phyloP scores from a whole-genome alignment of 2,329 filamentous ascomycete genomes.

The Ceratocystis papillata region DNA sequence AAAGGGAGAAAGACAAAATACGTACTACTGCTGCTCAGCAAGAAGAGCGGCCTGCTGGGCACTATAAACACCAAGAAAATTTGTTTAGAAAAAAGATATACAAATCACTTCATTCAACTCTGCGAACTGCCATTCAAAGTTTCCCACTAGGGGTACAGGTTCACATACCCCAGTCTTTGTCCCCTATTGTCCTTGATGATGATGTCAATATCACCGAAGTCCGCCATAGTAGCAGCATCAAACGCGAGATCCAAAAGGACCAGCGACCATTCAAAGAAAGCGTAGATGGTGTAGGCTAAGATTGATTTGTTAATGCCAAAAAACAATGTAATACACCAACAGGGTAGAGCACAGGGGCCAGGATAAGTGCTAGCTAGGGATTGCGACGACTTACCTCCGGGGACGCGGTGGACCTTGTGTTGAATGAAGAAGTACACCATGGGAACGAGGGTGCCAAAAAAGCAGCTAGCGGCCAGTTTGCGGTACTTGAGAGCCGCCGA shows the following conservation, averaged over 20 bases:
- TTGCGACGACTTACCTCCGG: conserved; percentile 61
- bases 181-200: conserved; percentile 82
- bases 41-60: conserved; percentile 22
- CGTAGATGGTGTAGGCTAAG: conserved; percentile 87
- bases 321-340: not conserved
- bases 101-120: conserved; percentile 9
- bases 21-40: conserved; percentile 26
- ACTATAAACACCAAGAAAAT: conserved; percentile 15
- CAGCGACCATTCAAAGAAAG: conserved; percentile 95
- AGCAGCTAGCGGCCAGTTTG: conserved; percentile 69
- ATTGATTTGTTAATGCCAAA: conserved; percentile 23
- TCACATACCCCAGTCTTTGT: conserved; percentile 94
- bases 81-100: conserved; percentile 26
- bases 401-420: conserved; percentile 89
- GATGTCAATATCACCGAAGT: conserved; percentile 83
- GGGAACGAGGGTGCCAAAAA: conserved; percentile 84
- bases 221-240: conserved; percentile 84
- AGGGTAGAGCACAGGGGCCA: too few relatives aligned
- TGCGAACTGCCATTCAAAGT: conserved; percentile 34
- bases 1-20: conserved; percentile 34
- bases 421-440: conserved; percentile 97
- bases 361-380: not conserved
- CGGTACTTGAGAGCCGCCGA: conserved; percentile 73
- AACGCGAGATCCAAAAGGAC: conserved; percentile 94
- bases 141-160: conserved; percentile 58